Evolutionary conservation across 2,329 filamentous ascomycete species (phyloP), one percentile per base, ranked within the genome.

Genomic region (Elsinoe arachidis): DNA sequence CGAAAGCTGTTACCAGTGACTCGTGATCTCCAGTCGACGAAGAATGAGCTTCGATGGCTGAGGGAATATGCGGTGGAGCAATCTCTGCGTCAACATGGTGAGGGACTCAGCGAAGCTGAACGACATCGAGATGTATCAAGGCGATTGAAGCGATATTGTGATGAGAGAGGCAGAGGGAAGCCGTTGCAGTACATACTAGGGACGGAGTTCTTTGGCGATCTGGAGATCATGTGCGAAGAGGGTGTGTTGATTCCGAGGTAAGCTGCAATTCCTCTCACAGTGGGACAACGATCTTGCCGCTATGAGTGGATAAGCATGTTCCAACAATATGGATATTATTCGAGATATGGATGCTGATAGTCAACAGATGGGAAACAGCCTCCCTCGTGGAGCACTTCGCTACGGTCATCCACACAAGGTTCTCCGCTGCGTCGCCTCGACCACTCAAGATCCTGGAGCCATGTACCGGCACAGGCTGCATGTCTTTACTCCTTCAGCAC

Each of bases 161-260:
- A 55, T 17, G 63, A 68, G 46, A 73, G 82, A 59, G 73, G 77
- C 2, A 69, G 63, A n/a, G 90, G 90, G 1, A 80, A 84, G 58
- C 93, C 93, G 1, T 73, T 99, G 34, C 93, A 97, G 70, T 97
- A 97, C 68, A 79, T 97, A 19, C 75, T 99, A 1, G 90, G 90
- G 2, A 84, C 85, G 4, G 90, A 96, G 69, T 93, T 87, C 1
- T 97, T 99, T 72, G 92, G 91, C 0, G 74, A 82, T 3, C 73
- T 97, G 14, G 86, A 96, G 41, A 86, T 99, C 46, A 73, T 79
- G 56, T 96, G 91, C 67, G 77, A 76, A 26, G 80, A 77, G 10
- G 88, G 88, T 1, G 91, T 97, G 4, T 75, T 99, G 58, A 95
- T 97, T 62, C 93, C 93, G 35, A 81, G 92, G 75, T 84, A 63